Conservation (phyloP, 495 filamentous ascomycete species). For the Daldinia childiae region DNA sequence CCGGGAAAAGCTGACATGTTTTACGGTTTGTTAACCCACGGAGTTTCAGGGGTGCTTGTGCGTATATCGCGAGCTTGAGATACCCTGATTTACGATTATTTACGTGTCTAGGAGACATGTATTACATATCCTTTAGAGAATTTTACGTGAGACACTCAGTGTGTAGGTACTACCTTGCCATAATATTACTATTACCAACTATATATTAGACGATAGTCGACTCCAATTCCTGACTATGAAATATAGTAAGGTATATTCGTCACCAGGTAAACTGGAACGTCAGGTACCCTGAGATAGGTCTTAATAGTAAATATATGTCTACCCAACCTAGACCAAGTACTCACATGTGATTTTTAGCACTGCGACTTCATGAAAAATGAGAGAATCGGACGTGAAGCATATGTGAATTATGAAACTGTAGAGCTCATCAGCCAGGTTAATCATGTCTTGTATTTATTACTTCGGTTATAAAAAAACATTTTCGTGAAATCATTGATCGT, state of each 20-base stretch:
- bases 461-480: background rate
- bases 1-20: background rate
- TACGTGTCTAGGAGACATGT: background rate
- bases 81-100: background rate
- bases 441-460: no score
- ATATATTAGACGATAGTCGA: background rate
- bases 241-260: slow-evolving; percentile 2
- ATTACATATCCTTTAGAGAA: background rate
- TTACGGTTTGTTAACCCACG: background rate
- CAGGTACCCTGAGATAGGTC: background rate
- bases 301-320: background rate
- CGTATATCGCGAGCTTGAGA: background rate
- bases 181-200: background rate
- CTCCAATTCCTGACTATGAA: background rate
- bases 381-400: background rate
- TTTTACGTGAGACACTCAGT: background rate
- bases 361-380: background rate
- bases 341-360: background rate
- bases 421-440: background rate
- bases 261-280: background rate
- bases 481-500: slow-evolving; percentile 4
- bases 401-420: background rate
- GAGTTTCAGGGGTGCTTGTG: background rate
- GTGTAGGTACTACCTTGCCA: background rate
- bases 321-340: background rate